phyloP scores from a whole-genome alignment of 176 grass and related monocot species.

The Juncus inflexus region DNA sequence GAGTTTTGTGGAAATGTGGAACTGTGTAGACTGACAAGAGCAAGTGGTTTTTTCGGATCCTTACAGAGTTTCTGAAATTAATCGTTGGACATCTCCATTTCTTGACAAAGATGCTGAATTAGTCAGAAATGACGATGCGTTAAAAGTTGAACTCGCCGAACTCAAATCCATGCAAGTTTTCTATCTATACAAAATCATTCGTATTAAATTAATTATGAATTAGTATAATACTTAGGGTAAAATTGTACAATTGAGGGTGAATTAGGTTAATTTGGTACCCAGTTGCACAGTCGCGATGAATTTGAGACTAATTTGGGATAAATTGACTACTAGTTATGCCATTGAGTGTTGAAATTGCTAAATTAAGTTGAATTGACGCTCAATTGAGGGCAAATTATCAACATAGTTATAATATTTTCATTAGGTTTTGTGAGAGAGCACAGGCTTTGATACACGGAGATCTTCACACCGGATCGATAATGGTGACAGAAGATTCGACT shows the following conservation, averaged over 20 bases:
- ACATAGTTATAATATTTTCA: background rate
- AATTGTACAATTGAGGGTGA: background rate
- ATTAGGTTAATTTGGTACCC: background rate
- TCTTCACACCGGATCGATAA: conserved; percentile 89
- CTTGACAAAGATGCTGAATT: conserved; percentile 75
- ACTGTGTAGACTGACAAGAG: conserved; percentile 75
- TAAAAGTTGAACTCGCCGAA: conserved; percentile 69
- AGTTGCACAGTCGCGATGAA: background rate
- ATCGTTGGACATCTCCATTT: conserved; percentile 69
- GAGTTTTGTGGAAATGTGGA: conserved; percentile 76
- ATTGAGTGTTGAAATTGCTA: background rate
- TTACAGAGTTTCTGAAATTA: conserved; percentile 61
- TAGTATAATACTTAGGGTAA: background rate
- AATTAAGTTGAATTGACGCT: background rate
- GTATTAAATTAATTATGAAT: background rate
- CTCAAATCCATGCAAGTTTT: conserved; percentile 66
- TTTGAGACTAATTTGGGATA: background rate
- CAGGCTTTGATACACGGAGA: conserved; percentile 97
- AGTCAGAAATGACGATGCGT: conserved; percentile 45
- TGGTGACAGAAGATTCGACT: conserved; percentile 78
- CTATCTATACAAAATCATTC: background rate
- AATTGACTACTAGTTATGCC: no score
- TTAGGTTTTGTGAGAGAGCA: conserved; percentile 86
- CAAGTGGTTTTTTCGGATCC: conserved; percentile 94
- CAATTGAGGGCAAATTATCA: background rate